phyloP scores from a whole-genome alignment of 2,329 filamentous ascomycete genomes.

The Xylaria sp. region DNA sequence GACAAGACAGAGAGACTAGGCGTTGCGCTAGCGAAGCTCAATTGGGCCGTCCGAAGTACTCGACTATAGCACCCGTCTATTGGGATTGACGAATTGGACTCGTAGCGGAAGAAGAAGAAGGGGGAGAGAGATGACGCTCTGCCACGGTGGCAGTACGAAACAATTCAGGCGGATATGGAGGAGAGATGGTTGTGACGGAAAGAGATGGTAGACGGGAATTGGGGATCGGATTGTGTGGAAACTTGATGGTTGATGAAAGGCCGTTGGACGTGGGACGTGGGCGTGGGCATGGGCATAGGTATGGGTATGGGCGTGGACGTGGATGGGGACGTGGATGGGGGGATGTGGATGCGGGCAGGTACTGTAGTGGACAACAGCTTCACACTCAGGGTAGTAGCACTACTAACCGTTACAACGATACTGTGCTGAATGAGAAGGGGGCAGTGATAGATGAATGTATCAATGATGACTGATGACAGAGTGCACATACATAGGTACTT shows the following conservation, averaged over 20 bases:
- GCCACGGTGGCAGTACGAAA: not conserved
- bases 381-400: too few relatives aligned
- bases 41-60: conserved; percentile 1
- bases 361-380: too few relatives aligned
- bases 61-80: too few relatives aligned
- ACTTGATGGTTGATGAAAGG: not conserved
- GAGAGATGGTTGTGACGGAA: conserved; percentile 10
- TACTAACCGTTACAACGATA: too few relatives aligned
- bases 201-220: conserved; percentile 5
- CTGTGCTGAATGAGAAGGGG: too few relatives aligned
- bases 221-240: conserved; percentile 24
- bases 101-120: too few relatives aligned
- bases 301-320: too few relatives aligned
- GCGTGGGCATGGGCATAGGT: too few relatives aligned
- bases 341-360: too few relatives aligned
- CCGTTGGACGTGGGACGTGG: not conserved
- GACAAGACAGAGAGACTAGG: conserved; percentile 1
- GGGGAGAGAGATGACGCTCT: not conserved
- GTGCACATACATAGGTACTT: not conserved
- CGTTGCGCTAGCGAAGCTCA: conserved; percentile 2
- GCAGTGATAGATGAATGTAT: too few relatives aligned
- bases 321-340: too few relatives aligned
- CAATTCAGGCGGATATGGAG: conserved; percentile 24
- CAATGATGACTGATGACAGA: too few relatives aligned
- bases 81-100: conserved; percentile 9